Base-by-base conservation (phyloP, 352 stramenopile genomes). In the Globisporangium emineosum region DNA sequence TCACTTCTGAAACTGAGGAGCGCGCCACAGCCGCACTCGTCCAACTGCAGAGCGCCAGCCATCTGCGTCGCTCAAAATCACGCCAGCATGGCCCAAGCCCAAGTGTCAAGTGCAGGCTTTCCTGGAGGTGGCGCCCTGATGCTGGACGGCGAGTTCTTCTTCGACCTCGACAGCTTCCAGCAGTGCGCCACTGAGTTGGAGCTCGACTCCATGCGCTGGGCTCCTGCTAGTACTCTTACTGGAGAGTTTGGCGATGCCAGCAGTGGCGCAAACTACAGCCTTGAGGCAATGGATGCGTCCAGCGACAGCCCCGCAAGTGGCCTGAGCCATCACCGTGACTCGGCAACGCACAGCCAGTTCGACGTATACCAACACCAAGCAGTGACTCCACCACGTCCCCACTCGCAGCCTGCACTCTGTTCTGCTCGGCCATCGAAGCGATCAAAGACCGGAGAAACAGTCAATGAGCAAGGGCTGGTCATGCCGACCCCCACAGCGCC, bases 121-220 rank as follows among this genome's bases (percentile, higher is more conserved):
- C 30, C 9, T 21, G 8, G 10, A 8, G 13, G 13, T 6, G 5
- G 37, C 21, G 13, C 37, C 6, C 5, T 29, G 7, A 8, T 32
- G 21, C 7, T 56, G 27, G 19, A 30, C 6, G 5, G 23, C 65
- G 29, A 87, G 19, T 8, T 68, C 76, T 35, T 77, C 65, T 21
- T 52, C 68, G 52, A 88, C 49, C 75, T 76, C 83, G 53, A 81
- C 75, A 5, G 84, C 61, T 13, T 77, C 78, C 66, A 83, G 72
- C 47, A 72, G 76, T 6, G 78, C 27, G 6, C 73, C 76, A 0
- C 5, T 1, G 50, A 56, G 19, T 25, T 37, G 23, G 23, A 54
- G 37, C 12, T 43, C 35, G 35, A 42, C 35, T 42, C 35, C 0
- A 15, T 43, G 3, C 1, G 13, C 13, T 43, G 35, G 10, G 15